Percentiles rank a stretch among this genome's conserved stretches.
Evolutionary conservation across 2,329 filamentous ascomycete genomes (phyloP).

Genomic region (Rhynchosporium secalis): DNA sequence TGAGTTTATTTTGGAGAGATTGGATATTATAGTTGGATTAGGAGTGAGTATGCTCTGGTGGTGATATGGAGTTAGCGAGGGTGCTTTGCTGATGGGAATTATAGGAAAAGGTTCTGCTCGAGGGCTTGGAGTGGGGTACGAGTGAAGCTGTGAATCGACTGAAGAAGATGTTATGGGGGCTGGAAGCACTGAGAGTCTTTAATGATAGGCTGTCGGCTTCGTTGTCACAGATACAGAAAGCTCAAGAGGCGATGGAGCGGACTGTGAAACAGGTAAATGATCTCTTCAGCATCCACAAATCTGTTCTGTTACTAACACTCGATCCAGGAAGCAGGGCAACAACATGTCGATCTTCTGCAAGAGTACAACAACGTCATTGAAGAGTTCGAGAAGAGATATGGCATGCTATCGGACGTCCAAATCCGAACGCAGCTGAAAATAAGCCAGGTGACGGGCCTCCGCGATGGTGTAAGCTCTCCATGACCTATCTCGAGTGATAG

Average conservation of each 20-base stretch:
- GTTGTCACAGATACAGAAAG: constrained; percentile 27
- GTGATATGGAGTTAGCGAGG: constrained; percentile 17
- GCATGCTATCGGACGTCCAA: constrained; percentile 26
- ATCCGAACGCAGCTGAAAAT: constrained; percentile 27
- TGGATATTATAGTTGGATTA: constrained; percentile 24
- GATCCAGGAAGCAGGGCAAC: constrained; percentile 22
- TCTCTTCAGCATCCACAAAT: neutral
- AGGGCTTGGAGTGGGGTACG: constrained; percentile 27
- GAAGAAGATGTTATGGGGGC: constrained; percentile 31
- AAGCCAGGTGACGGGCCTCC: constrained; percentile 24
- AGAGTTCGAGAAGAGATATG: constrained; percentile 30
- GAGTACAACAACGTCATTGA: constrained; percentile 28
- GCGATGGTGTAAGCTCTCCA: constrained; percentile 24
- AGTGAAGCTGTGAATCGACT: constrained; percentile 26
- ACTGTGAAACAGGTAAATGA: constrained; percentile 21
- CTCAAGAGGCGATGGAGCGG: constrained; percentile 26
- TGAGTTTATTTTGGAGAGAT: constrained; percentile 20
- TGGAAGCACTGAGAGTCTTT: constrained; percentile 29
- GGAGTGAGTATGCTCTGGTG: constrained; percentile 15
- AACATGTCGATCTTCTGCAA: constrained; percentile 27
- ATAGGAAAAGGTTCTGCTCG: constrained; percentile 27
- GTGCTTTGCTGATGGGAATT: neutral
- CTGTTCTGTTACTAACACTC: neutral
- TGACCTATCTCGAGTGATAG: neutral
- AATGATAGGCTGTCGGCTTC: constrained; percentile 26